These are phyloP conservation scores for Russula sp. DNA, from an alignment of 768 basidiomycete species.

Conservation along the genomic window DNA sequence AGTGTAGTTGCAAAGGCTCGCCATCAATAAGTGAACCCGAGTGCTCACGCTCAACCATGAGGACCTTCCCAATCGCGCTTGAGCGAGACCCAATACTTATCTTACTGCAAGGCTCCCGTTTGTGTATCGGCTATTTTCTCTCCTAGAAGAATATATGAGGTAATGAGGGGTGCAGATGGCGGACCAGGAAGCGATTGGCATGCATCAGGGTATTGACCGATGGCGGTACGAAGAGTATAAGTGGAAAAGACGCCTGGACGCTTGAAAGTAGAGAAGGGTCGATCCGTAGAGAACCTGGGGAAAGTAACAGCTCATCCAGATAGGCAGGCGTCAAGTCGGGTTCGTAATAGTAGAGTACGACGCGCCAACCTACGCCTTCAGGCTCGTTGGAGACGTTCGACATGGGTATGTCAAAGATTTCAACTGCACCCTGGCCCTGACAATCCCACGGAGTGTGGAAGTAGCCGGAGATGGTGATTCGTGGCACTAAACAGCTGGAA, in stretches of 20 bases:
- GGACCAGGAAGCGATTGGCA: slow-evolving; percentile 64
- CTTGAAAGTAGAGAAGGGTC: slow-evolving; percentile 80
- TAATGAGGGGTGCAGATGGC: slow-evolving; percentile 53
- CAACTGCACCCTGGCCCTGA: slow-evolving; percentile 70
- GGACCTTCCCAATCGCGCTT: slow-evolving; percentile 94
- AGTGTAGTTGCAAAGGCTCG: slow-evolving; percentile 56
- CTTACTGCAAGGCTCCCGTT: slow-evolving; percentile 75
- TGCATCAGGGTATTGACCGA: slow-evolving; percentile 76
- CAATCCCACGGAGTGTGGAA: slow-evolving; percentile 78
- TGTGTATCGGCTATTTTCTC: slow-evolving; percentile 78
- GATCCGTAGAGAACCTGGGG: slow-evolving; percentile 65
- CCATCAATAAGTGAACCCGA: slow-evolving; percentile 66
- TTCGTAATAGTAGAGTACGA: slow-evolving; percentile 65
- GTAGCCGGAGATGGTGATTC: slow-evolving; percentile 53
- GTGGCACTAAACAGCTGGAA: slow-evolving; percentile 64
- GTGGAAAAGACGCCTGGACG: slow-evolving; percentile 86
- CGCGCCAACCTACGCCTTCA: slow-evolving; percentile 48
- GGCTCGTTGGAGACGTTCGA: slow-evolving; percentile 37
- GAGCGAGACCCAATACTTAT: slow-evolving; percentile 78
- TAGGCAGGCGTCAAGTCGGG: slow-evolving; percentile 82
- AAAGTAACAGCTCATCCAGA: slow-evolving; percentile 77
- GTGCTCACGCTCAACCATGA: slow-evolving; percentile 77
- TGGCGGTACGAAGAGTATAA: slow-evolving; percentile 73
- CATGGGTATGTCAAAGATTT: slow-evolving; percentile 50
- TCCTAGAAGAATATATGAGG: slow-evolving; percentile 61